phyloP scores from a whole-genome alignment of 768 basidiomycete genomes.

The Suillus ampliporus region DNA sequence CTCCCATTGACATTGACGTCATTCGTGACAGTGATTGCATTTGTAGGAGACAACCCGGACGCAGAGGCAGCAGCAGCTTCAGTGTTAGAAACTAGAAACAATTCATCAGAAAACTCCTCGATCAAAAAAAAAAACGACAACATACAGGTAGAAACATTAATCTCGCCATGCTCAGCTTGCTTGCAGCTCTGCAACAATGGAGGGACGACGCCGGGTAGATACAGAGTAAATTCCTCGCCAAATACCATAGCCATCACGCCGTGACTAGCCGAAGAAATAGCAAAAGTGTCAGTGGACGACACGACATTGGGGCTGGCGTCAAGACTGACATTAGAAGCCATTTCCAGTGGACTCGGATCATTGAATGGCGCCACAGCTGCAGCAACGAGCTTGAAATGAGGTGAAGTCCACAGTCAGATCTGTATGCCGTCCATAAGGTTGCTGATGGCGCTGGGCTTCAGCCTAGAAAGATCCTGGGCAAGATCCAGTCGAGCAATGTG shows the following conservation, averaged over 20 bases:
- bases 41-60: constrained; percentile 75
- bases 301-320: constrained; percentile 77
- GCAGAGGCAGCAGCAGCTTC: constrained; percentile 68
- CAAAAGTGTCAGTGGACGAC: constrained; percentile 85
- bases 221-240: constrained; percentile 89
- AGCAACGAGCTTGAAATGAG: too few species aligned
- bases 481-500: too few species aligned
- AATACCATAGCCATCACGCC: constrained; percentile 99
- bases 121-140: constrained; percentile 9
- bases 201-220: constrained; percentile 86
- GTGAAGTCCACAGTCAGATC: too few species aligned
- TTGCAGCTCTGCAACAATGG: constrained; percentile 81
- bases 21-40: constrained; percentile 67
- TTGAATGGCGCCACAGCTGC: constrained; percentile 59
- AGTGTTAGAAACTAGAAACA: constrained; percentile 48
- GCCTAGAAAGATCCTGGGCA: too few species aligned
- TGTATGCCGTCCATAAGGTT: too few species aligned
- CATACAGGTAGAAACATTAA: constrained; percentile 49
- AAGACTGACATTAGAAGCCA: constrained; percentile 71
- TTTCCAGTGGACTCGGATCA: constrained; percentile 77
- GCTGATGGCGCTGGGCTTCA: too few species aligned
- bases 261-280: too few species aligned
- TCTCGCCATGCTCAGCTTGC: constrained; percentile 82
- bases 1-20: constrained; percentile 60
- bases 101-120: constrained; percentile 6